Conservation (phyloP, 257 asterid genomes). For the Gentiana macrophylla region DNA sequence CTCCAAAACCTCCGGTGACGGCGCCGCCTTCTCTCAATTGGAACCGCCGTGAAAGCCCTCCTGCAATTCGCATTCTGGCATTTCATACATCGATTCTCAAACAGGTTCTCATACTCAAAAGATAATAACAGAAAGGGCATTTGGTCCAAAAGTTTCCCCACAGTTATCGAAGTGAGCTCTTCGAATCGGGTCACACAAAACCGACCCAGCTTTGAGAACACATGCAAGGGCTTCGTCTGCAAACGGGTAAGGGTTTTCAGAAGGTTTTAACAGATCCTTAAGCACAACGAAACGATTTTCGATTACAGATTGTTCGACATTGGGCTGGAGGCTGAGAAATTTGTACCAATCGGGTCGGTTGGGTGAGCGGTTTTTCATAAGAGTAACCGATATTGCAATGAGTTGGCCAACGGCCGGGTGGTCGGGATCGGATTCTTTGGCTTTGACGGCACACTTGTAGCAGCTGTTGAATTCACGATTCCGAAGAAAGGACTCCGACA, state of each 20-base stretch:
- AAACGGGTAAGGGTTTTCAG: constrained; percentile 23
- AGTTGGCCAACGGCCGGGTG: constrained; percentile 26
- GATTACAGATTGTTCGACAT: constrained; percentile 22
- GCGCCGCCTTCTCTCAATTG: constrained; percentile 25
- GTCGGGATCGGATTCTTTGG: constrained; percentile 27
- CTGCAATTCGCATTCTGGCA: constrained; percentile 43
- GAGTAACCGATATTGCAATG: constrained; percentile 32
- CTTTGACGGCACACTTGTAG: constrained; percentile 29
- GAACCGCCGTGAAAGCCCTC: constrained; percentile 37
- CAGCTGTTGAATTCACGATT: constrained; percentile 28
- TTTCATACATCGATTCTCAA: constrained; percentile 34
- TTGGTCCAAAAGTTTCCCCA: constrained; percentile 46
- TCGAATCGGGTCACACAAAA: constrained; percentile 25
- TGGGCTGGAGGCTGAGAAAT: constrained; percentile 37
- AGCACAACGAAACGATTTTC: constrained; percentile 15
- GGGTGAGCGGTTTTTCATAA: constrained; percentile 20
- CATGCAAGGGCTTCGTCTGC: constrained; percentile 31
- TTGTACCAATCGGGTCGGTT: constrained; percentile 30
- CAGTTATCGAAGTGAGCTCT: constrained; percentile 26
- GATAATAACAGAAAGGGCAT: constrained; percentile 53
- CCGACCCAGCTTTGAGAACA: constrained; percentile 33
- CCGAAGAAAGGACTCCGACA: constrained; percentile 25
- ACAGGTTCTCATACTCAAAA: constrained; percentile 34
- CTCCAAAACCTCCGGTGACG: constrained; percentile 36
- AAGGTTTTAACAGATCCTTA: constrained; percentile 29